These are phyloP conservation scores for Coemansia javaensis DNA, from an alignment of 192 early-diverging fungal species.

Conservation along the genomic window DNA sequence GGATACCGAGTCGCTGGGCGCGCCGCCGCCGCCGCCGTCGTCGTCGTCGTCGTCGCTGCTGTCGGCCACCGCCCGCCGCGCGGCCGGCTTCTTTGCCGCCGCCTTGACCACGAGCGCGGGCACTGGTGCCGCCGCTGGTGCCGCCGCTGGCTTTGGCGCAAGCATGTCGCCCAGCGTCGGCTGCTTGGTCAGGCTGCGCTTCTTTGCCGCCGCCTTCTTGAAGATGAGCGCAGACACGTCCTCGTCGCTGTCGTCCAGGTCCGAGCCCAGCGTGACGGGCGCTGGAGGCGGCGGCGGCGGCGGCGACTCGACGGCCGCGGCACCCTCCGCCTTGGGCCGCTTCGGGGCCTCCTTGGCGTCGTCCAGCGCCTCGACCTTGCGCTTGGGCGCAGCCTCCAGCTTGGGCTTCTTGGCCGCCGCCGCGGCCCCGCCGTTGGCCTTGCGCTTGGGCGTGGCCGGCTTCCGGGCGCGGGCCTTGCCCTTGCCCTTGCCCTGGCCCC, in stretches of 20 bases:
- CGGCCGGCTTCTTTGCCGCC: constrained; percentile 3
- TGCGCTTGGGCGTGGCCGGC: constrained; percentile 1
- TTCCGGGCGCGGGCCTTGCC: constrained; percentile 35
- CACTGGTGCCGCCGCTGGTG: constrained; percentile 7
- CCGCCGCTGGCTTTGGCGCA: constrained; percentile 9
- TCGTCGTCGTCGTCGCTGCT: constrained; percentile 40
- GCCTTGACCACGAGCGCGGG: not conserved
- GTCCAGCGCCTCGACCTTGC: constrained; percentile 2
- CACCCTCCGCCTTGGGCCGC: constrained; percentile 7
- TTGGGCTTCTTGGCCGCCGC: constrained; percentile 12
- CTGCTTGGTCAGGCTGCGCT: constrained; percentile 9
- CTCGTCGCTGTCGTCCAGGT: constrained; percentile 49
- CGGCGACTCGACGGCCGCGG: constrained; percentile 1
- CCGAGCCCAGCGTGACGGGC: constrained; percentile 34
- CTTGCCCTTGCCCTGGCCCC: constrained; percentile 16
- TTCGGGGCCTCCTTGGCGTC: not conserved
- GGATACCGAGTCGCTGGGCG: constrained; percentile 1
- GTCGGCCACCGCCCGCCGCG: constrained; percentile 7
- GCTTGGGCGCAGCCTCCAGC: not conserved
- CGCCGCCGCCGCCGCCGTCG: constrained; percentile 23
- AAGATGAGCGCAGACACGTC: constrained; percentile 32
- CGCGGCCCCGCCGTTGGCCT: constrained; percentile 47
- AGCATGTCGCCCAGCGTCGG: constrained; percentile 26
- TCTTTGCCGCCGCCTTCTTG: constrained; percentile 27
- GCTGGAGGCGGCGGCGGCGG: constrained; percentile 2